These are phyloP conservation scores for Rhizoclosmatium sp. DNA, from an alignment of 192 early-diverging fungal genomes.

Conservation along the genomic window DNA sequence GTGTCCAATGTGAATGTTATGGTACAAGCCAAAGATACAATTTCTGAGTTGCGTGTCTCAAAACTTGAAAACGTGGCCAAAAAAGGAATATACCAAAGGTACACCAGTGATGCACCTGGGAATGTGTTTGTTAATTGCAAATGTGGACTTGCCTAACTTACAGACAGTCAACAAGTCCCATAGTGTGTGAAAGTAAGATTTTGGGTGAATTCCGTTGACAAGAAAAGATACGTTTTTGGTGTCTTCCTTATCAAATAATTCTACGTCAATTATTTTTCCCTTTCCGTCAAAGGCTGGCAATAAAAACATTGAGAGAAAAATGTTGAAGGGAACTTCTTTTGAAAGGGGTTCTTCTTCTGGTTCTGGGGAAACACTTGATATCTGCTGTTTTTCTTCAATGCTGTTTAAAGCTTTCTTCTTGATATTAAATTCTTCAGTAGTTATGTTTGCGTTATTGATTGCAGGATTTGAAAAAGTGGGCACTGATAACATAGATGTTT, in stretches of 20 bases:
- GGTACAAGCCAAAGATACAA: neutral
- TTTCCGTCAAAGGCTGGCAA: constrained; percentile 11
- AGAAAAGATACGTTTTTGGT: neutral
- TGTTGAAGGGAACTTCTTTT: neutral
- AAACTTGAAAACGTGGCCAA: neutral
- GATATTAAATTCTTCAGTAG: too few species aligned
- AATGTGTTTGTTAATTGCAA: neutral
- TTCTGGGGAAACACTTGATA: neutral
- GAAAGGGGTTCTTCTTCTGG: neutral
- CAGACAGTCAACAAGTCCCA: neutral
- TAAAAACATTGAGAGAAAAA: neutral
- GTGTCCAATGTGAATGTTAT: neutral
- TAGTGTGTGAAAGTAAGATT: neutral
- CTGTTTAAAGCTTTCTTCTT: too few species aligned
- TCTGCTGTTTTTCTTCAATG: too few species aligned
- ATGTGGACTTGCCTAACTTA: neutral
- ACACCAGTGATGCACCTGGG: neutral
- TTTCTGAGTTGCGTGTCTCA: neutral
- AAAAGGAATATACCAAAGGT: neutral
- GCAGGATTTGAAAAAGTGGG: too few species aligned
- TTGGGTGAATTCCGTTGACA: constrained; percentile 5
- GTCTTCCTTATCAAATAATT: neutral
- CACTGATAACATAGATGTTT: too few species aligned
- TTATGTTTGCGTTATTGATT: too few species aligned
- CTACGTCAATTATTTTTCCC: neutral